Conservation (phyloP, 495 filamentous ascomycete species). For the Staphylotrichum longicolle region DNA sequence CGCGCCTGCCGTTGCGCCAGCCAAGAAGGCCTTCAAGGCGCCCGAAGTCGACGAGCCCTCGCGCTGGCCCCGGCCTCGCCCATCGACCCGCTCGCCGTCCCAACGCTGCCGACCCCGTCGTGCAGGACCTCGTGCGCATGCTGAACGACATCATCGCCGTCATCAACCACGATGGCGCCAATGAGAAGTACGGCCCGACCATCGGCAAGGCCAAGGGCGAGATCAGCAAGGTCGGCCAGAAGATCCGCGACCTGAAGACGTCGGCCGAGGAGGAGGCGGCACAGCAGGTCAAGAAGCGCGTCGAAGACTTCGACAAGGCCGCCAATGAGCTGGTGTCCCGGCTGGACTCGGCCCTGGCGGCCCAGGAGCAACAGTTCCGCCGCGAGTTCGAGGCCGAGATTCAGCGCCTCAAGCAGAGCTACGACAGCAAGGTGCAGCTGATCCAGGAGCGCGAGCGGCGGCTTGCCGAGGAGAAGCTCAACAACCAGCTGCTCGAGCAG, state of each 20-base stretch:
- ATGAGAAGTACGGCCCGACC: constrained; percentile 68
- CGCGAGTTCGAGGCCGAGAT: constrained; percentile 89
- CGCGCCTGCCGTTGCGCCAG: not conserved
- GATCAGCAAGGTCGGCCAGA: constrained; percentile 68
- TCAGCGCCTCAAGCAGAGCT: constrained; percentile 67
- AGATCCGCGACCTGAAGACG: constrained; percentile 69
- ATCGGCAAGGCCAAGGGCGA: constrained; percentile 81
- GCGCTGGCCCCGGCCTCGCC: constrained; percentile 57
- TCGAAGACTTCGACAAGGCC: constrained; percentile 52
- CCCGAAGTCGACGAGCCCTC: constrained; percentile 63
- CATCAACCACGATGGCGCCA: constrained; percentile 77
- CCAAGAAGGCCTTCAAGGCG: constrained; percentile 37
- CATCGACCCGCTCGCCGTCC: constrained; percentile 72
- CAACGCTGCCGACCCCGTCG: constrained; percentile 76
- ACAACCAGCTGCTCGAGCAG: constrained; percentile 88
- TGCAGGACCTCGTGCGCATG: constrained; percentile 91
- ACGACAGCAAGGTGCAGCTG: constrained; percentile 72
- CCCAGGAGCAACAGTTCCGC: constrained; percentile 75
- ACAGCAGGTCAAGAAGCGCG: constrained; percentile 64
- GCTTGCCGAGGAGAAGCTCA: constrained; percentile 72
- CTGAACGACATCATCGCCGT: constrained; percentile 93
- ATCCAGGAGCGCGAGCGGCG: constrained; percentile 72
- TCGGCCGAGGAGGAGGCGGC: constrained; percentile 68
- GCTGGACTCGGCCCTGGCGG: constrained; percentile 67
- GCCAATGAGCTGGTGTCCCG: constrained; percentile 72